phyloP scores from a whole-genome alignment of 352 stramenopile species.

The Thraustotheca clavata region DNA sequence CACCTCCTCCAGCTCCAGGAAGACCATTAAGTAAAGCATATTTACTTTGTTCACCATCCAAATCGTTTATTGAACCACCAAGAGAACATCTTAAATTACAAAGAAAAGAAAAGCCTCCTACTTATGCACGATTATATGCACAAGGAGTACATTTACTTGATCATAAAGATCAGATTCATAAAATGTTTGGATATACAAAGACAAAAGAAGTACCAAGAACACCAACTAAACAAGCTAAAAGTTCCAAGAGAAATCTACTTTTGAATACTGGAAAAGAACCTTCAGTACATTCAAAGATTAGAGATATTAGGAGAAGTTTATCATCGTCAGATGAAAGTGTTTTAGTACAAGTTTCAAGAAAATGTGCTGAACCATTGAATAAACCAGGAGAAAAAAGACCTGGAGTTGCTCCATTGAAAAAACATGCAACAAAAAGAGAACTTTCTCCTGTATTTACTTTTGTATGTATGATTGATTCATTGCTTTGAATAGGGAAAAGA shows the following conservation, averaged over 20 bases:
- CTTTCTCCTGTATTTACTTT: no score
- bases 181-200: slow-evolving; percentile 35
- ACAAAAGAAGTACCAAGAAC: slow-evolving; percentile 3
- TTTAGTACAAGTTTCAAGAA: slow-evolving; percentile 11
- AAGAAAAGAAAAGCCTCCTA: slow-evolving; percentile 18
- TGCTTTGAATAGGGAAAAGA: no score
- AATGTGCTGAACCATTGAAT: slow-evolving; percentile 4
- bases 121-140: slow-evolving; percentile 46
- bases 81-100: not conserved
- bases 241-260: not conserved
- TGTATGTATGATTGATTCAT: no score
- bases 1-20: no score
- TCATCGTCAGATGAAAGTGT: not conserved
- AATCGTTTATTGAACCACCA: not conserved
- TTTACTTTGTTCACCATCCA: not conserved
- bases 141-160: slow-evolving; percentile 43
- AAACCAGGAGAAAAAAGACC: slow-evolving; percentile 1
- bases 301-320: slow-evolving; percentile 8
- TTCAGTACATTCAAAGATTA: slow-evolving; percentile 16
- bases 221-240: not conserved
- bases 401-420: not conserved
- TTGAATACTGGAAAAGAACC: not conserved
- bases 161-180: slow-evolving; percentile 51
- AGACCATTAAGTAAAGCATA: no score
- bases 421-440: no score